phyloP scores from a whole-genome alignment of 2,329 filamentous ascomycete genomes.

The Cladosporium sp. region DNA sequence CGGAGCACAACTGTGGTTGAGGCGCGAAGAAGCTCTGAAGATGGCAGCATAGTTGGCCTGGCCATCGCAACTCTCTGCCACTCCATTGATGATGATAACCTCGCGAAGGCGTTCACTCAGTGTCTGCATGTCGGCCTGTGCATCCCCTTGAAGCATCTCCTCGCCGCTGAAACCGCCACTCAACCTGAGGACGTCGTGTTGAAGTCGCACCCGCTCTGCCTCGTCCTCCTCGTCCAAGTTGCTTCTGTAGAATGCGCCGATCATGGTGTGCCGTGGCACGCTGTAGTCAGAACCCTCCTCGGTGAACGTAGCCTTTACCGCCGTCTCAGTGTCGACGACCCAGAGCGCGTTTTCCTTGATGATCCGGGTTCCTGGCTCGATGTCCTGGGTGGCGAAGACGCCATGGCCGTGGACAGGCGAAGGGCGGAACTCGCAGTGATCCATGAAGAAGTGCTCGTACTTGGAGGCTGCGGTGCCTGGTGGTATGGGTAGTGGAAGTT shows the following conservation, averaged over 20 bases:
- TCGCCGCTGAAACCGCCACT: neutral
- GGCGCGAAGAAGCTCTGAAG: neutral
- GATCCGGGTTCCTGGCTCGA: neutral
- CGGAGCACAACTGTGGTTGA: slow-evolving; percentile 10
- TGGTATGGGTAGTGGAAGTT: neutral
- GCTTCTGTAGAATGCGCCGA: neutral
- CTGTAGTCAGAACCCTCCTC: neutral
- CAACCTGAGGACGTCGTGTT: neutral
- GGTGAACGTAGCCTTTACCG: neutral
- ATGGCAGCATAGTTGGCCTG: neutral
- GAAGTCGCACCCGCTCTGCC: neutral
- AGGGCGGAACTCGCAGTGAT: neutral
- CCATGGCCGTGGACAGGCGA: slow-evolving; percentile 5
- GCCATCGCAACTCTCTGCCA: neutral
- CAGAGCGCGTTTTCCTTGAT: slow-evolving; percentile 7
- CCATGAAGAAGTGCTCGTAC: neutral
- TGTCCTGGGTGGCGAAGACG: slow-evolving; percentile 2
- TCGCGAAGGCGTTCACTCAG: neutral
- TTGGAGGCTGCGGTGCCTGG: neutral
- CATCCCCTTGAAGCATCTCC: neutral
- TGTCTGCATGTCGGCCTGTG: neutral
- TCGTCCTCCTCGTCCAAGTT: neutral
- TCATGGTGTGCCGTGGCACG: neutral
- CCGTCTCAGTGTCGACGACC: neutral
- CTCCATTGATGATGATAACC: slow-evolving; percentile 7